Evolutionary conservation across 2,329 filamentous ascomycete genomes (phyloP).

Genomic region (Massarina eburnea): DNA sequence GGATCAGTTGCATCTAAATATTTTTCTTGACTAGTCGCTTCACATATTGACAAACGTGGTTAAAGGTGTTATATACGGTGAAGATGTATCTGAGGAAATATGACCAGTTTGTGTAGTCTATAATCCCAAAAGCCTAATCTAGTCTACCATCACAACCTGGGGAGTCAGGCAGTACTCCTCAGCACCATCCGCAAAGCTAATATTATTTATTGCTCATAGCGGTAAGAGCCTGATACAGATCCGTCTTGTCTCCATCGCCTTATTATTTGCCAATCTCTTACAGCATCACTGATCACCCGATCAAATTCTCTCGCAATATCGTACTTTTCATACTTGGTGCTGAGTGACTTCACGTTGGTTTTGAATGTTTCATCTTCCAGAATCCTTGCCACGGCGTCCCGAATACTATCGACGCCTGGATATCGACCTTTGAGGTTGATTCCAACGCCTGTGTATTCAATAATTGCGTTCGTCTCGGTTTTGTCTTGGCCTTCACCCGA

Average conservation of each 20-base stretch:
- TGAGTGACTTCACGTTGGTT: conserved; percentile 18
- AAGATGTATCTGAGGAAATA: too few relatives aligned
- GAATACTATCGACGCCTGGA: conserved; percentile 21
- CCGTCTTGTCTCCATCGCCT: background rate
- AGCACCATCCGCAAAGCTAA: too few relatives aligned
- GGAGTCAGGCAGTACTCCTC: too few relatives aligned
- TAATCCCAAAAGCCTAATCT: too few relatives aligned
- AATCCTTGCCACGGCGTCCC: conserved; percentile 16
- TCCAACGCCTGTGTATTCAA: conserved; percentile 49
- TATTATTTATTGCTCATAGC: too few relatives aligned
- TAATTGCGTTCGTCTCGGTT: conserved; percentile 46
- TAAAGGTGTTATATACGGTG: too few relatives aligned
- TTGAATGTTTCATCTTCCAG: conserved; percentile 16
- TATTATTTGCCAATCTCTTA: conserved; percentile 11
- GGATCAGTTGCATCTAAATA: too few relatives aligned
- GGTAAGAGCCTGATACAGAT: background rate
- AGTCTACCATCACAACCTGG: too few relatives aligned
- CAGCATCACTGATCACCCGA: conserved; percentile 18
- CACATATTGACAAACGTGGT: too few relatives aligned
- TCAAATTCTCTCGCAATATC: conserved; percentile 19
- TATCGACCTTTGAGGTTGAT: conserved; percentile 47
- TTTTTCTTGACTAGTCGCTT: too few relatives aligned
- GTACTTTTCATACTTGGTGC: conserved; percentile 21
- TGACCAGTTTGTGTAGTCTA: too few relatives aligned
- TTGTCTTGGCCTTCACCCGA: conserved; percentile 45